phyloP scores from a whole-genome alignment of 148 eudicot genomes.

The Limonium bicolor region DNA sequence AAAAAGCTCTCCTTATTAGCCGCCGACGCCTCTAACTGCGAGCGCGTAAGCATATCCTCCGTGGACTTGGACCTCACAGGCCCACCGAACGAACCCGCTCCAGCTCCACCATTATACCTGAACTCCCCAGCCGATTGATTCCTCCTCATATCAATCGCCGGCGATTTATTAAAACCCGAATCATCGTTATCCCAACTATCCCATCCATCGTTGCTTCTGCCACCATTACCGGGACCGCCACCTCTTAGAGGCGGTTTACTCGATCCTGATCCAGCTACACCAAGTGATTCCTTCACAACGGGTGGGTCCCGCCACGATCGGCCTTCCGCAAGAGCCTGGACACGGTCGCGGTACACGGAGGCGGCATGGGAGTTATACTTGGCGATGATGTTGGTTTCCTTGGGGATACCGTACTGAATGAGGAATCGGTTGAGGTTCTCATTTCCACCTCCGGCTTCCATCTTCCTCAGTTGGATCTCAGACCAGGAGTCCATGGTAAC shows the following conservation, averaged over 20 bases:
- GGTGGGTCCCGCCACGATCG: conserved; percentile 82
- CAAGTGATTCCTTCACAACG: conserved; percentile 36
- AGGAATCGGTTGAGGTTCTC: conserved; percentile 48
- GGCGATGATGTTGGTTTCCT: conserved; percentile 60
- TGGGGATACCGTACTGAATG: conserved; percentile 37
- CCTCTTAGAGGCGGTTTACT: neutral
- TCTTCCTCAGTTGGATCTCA: conserved; percentile 77
- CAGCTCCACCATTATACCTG: conserved; percentile 24
- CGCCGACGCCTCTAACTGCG: conserved; percentile 68
- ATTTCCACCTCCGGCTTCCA: conserved; percentile 76
- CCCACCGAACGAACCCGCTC: conserved; percentile 21
- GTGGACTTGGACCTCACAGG: conserved; percentile 55
- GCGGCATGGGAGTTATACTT: conserved; percentile 80
- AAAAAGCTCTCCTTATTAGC: conserved; percentile 70
- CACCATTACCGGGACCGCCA: conserved; percentile 1
- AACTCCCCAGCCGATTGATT: conserved; percentile 61
- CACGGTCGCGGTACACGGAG: conserved; percentile 51
- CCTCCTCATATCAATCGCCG: conserved; percentile 39
- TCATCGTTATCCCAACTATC: conserved; percentile 65
- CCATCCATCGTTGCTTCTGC: conserved; percentile 37
- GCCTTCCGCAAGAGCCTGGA: conserved; percentile 72
- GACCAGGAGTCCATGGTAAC: conserved; percentile 99
- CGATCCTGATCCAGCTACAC: too few species aligned
- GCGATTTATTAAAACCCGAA: conserved; percentile 23
- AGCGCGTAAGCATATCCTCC: conserved; percentile 38